These are phyloP conservation scores for Ophiostoma perfectum DNA, from an alignment of 2,329 filamentous ascomycete genomes.

Conservation along the genomic window DNA sequence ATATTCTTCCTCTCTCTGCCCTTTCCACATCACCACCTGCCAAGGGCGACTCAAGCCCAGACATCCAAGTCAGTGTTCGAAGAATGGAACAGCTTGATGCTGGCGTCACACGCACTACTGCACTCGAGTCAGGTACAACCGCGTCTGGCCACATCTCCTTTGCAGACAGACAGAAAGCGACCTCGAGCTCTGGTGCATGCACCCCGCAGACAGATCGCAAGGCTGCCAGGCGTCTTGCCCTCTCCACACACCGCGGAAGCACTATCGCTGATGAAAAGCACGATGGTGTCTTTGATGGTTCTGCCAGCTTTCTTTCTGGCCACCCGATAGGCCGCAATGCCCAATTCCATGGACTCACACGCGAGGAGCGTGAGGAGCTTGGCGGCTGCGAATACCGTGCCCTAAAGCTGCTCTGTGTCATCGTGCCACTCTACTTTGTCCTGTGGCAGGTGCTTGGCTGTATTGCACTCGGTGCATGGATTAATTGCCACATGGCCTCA, in stretches of 20 bases:
- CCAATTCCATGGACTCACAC: slow-evolving; percentile 49
- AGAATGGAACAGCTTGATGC: background rate
- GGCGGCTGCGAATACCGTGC: slow-evolving; percentile 62
- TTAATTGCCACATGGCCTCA: slow-evolving; percentile 46
- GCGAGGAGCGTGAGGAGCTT: slow-evolving; percentile 50
- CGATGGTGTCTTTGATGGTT: background rate
- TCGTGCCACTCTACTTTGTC: slow-evolving; percentile 57
- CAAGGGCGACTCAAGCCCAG: background rate
- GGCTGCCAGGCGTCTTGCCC: background rate
- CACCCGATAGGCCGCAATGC: slow-evolving; percentile 46
- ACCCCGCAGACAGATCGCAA: background rate
- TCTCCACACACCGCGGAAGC: background rate
- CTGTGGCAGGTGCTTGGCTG: slow-evolving; percentile 55
- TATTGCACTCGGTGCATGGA: slow-evolving; percentile 57
- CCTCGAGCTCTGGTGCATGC: background rate
- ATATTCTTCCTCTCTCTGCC: background rate
- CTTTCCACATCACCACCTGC: background rate
- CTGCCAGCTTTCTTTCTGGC: slow-evolving; percentile 33
- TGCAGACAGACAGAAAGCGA: background rate
- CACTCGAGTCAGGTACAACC: background rate
- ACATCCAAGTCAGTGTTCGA: background rate
- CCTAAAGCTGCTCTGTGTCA: slow-evolving; percentile 51
- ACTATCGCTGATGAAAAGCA: background rate
- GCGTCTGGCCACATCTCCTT: background rate
- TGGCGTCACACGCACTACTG: background rate